Conservation (phyloP, 352 stramenopile species). For the Phytophthora megakarya region DNA sequence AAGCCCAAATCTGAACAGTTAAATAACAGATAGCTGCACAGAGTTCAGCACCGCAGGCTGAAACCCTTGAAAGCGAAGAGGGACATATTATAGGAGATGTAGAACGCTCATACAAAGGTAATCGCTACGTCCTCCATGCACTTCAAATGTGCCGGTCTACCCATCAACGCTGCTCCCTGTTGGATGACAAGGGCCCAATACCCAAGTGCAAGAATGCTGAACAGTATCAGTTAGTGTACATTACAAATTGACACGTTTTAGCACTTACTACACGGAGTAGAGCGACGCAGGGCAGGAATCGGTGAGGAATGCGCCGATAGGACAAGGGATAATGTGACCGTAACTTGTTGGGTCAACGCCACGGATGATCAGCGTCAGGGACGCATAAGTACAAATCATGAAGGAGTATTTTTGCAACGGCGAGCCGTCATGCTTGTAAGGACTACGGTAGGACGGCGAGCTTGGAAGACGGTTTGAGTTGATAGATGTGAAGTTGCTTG, state of each 20-base stretch:
- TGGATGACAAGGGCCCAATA: conserved; percentile 45
- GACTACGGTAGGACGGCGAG: too few species aligned
- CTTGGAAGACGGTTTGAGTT: too few species aligned
- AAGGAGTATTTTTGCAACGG: conserved; percentile 35
- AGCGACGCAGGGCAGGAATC: conserved; percentile 41
- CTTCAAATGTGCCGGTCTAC: conserved; percentile 20
- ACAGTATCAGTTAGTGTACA: conserved; percentile 3
- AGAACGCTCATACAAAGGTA: conserved; percentile 37
- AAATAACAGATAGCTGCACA: conserved; percentile 39
- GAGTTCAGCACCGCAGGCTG: conserved; percentile 30
- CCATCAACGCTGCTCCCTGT: conserved; percentile 29
- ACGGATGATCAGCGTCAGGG: conserved; percentile 36
- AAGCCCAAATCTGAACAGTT: conserved; percentile 12
- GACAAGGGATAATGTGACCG: conserved; percentile 32
- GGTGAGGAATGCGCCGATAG: conserved; percentile 30
- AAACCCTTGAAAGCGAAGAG: conserved; percentile 42
- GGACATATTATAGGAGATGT: conserved; percentile 31
- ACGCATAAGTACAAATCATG: conserved; percentile 38
- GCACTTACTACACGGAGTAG: conserved; percentile 44
- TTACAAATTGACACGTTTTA: background rate
- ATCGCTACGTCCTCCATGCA: conserved; percentile 29
- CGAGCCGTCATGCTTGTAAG: conserved; percentile 28
- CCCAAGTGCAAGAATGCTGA: conserved; percentile 37
- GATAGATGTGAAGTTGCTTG: too few species aligned
- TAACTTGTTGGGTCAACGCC: conserved; percentile 40